Conservation (phyloP, 805 yeast species). For the Clavispora asparagi region DNA sequence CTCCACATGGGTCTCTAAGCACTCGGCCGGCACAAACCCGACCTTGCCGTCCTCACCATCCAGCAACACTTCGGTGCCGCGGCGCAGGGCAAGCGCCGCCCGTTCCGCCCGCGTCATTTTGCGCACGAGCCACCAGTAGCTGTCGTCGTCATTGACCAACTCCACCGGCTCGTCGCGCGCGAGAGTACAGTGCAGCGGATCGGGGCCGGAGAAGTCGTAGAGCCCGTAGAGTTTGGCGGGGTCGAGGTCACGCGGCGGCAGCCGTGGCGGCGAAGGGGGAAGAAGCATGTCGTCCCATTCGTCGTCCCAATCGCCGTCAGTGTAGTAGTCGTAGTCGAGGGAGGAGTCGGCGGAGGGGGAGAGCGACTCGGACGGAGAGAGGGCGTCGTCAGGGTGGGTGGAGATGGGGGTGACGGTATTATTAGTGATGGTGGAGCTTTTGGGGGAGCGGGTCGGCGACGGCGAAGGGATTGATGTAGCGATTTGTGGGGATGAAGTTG, state of each 20-base stretch:
- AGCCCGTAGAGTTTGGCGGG: constrained; percentile 82
- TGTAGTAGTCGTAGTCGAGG: constrained; percentile 7
- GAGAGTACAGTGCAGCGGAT: constrained; percentile 83
- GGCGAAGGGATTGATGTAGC: too few relatives aligned
- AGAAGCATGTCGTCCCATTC: constrained; percentile 35
- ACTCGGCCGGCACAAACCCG: constrained; percentile 97
- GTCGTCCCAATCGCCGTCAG: constrained; percentile 16
- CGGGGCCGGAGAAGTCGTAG: constrained; percentile 86
- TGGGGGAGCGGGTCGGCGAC: too few relatives aligned
- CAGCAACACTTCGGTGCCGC: constrained; percentile 11
- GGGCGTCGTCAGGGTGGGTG: neutral
- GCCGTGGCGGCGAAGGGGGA: constrained; percentile 64
- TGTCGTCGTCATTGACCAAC: constrained; percentile 80
- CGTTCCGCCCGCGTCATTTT: constrained; percentile 33
- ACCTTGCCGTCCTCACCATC: constrained; percentile 59
- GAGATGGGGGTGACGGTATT: neutral
- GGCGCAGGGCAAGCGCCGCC: constrained; percentile 10
- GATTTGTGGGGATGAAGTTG: too few relatives aligned
- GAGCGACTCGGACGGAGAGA: neutral
- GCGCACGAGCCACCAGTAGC: constrained; percentile 93
- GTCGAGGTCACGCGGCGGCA: constrained; percentile 77
- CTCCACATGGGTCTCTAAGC: constrained; percentile 86
- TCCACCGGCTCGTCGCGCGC: constrained; percentile 76
- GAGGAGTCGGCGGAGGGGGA: constrained; percentile 1
- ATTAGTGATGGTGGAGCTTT: too few relatives aligned